These are phyloP conservation scores for Amanita pseudoporphyria DNA, from an alignment of 768 basidiomycete species.

Conservation along the genomic window DNA sequence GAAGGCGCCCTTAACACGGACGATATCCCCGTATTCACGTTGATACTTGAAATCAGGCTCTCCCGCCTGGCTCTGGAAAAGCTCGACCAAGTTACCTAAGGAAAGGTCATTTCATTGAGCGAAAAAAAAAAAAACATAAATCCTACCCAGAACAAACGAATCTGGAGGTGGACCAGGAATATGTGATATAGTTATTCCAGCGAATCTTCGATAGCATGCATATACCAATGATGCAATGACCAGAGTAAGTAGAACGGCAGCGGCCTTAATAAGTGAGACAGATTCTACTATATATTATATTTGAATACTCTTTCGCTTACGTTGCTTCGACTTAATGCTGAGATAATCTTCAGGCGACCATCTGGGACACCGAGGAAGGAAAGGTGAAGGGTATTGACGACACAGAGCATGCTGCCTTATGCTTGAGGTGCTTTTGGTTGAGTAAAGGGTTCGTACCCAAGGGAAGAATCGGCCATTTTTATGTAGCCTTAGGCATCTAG, in stretches of 20 bases:
- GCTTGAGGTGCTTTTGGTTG: no score
- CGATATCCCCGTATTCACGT: conserved; percentile 36
- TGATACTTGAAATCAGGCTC: conserved; percentile 46
- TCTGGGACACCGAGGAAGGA: neutral
- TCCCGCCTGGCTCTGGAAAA: conserved; percentile 42
- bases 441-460: no score
- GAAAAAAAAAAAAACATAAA: neutral
- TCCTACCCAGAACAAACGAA: conserved; percentile 38
- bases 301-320: neutral
- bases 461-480: no score
- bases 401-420: neutral
- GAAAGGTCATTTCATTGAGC: neutral
- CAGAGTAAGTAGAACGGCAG: conserved; percentile 1
- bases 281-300: no score
- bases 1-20: conserved; percentile 41
- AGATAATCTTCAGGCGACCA: no score
- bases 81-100: conserved; percentile 38
- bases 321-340: neutral
- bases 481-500: no score
- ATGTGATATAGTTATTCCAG: conserved; percentile 31
- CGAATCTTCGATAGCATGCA: conserved; percentile 23
- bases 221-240: conserved; percentile 16
- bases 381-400: neutral
- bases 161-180: conserved; percentile 40
- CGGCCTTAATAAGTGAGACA: neutral